phyloP scores from a whole-genome alignment of 2,329 filamentous ascomycete genomes.

The Aspergillus candidus region DNA sequence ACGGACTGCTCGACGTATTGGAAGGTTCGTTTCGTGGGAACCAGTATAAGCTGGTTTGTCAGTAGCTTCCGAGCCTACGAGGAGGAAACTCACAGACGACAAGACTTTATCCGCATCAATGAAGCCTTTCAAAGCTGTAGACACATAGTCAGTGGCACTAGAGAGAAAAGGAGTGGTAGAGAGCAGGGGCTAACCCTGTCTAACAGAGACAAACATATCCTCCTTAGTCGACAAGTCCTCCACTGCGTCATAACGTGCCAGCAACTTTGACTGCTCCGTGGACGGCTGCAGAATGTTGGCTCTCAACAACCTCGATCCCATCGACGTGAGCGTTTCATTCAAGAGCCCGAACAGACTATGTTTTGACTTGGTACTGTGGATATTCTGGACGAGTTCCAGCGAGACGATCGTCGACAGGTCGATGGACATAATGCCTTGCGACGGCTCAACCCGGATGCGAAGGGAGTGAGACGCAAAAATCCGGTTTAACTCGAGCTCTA shows the following conservation, averaged over 20 bases:
- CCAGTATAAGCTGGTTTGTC: constrained; percentile 61
- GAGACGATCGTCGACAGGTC: constrained; percentile 81
- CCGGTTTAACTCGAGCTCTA: constrained; percentile 63
- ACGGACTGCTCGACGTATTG: constrained; percentile 71
- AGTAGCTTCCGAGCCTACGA: constrained; percentile 5
- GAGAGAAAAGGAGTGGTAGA: constrained; percentile 4
- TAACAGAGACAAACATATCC: constrained; percentile 73
- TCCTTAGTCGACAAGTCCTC: constrained; percentile 76
- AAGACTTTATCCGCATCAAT: constrained; percentile 74
- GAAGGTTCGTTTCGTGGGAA: constrained; percentile 60
- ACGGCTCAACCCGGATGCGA: constrained; percentile 78
- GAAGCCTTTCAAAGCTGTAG: constrained; percentile 63
- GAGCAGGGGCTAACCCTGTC: constrained; percentile 50
- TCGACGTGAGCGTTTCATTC: constrained; percentile 78
- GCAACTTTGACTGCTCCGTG: constrained; percentile 63
- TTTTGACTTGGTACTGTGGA: constrained; percentile 69
- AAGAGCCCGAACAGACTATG: constrained; percentile 79
- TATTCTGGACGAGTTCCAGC: constrained; percentile 84
- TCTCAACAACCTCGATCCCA: constrained; percentile 77
- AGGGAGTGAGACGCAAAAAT: constrained; percentile 74
- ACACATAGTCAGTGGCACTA: not conserved
- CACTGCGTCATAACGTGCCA: constrained; percentile 70
- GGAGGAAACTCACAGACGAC: constrained; percentile 53
- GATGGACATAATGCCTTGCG: constrained; percentile 92
- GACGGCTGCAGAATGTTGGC: constrained; percentile 86